Evolutionary conservation across 2,329 filamentous ascomycete species (phyloP).

Genomic region (Fusarium hainanense): DNA sequence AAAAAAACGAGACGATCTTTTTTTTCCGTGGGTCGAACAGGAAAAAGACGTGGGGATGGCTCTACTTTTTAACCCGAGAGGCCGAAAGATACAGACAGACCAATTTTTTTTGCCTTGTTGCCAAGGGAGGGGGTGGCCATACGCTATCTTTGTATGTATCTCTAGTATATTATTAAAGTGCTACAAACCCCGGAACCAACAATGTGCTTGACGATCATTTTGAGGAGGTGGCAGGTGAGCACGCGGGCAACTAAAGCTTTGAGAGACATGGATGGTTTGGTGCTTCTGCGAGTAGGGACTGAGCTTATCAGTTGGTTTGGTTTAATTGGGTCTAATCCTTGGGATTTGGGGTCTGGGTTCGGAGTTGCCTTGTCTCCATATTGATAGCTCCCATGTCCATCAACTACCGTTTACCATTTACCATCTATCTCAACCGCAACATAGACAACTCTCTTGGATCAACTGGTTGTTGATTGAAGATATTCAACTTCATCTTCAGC

Average conservation of each 20-base stretch:
- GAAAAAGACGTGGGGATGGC: constrained; percentile 22
- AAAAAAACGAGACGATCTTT: constrained; percentile 22
- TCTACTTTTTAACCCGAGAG: constrained; percentile 30
- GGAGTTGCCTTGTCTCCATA: constrained; percentile 14
- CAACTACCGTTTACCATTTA: too few relatives aligned
- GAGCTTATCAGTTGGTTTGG: constrained; percentile 24
- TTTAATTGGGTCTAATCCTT: constrained; percentile 1
- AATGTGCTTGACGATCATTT: constrained; percentile 1
- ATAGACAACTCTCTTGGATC: too few relatives aligned
- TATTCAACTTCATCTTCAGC: too few relatives aligned
- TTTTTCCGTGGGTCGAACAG: constrained; percentile 19
- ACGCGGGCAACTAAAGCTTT: background rate
- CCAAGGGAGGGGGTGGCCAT: background rate
- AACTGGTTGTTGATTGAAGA: too few relatives aligned
- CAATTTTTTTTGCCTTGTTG: constrained; percentile 3
- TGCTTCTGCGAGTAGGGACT: background rate
- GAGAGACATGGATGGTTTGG: background rate
- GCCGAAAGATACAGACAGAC: background rate
- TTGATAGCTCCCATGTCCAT: background rate
- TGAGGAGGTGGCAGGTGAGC: constrained; percentile 10
- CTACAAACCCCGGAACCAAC: background rate
- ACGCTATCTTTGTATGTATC: background rate
- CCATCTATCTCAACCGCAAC: too few relatives aligned
- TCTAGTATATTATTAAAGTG: background rate
- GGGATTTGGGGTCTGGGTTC: background rate